Percentiles rank a stretch among this genome's conserved stretches.
Conservation (phyloP, 495 filamentous ascomycete genomes). For the Hyaloscypha variabilis region DNA sequence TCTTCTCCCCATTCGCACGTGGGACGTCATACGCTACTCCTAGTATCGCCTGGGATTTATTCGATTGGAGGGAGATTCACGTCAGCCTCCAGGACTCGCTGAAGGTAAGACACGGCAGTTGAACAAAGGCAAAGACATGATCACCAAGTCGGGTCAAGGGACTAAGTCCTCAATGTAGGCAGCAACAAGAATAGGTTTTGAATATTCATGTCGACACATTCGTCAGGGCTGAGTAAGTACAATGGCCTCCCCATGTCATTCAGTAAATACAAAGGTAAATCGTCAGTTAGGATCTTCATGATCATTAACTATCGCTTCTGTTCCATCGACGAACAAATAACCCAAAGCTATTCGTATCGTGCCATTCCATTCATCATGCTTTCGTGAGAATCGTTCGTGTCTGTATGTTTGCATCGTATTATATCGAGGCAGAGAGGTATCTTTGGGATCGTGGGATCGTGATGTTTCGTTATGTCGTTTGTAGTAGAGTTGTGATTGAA, state of each 20-base stretch:
- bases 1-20: neutral
- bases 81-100: neutral
- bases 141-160: conserved; percentile 4
- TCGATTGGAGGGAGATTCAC: neutral
- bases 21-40: neutral
- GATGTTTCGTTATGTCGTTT: conserved; percentile 21
- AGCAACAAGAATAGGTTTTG: neutral
- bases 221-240: conserved; percentile 5
- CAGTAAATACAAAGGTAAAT: conserved; percentile 17
- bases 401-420: neutral
- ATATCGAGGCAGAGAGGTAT: conserved; percentile 6
- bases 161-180: neutral
- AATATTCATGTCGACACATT: neutral
- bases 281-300: conserved; percentile 24
- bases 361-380: conserved; percentile 8
- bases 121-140: neutral
- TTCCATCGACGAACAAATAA: neutral
- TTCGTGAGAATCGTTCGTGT: conserved; percentile 26
- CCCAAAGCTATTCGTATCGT: neutral
- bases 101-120: neutral
- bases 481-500: neutral
- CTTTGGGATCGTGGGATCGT: conserved; percentile 22
- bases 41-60: neutral
- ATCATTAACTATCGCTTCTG: conserved; percentile 20
- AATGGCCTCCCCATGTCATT: conserved; percentile 11